Evolutionary conservation across 169 alveolate species (phyloP).

Genomic region (Pseudocohnilembus persalinus): DNA sequence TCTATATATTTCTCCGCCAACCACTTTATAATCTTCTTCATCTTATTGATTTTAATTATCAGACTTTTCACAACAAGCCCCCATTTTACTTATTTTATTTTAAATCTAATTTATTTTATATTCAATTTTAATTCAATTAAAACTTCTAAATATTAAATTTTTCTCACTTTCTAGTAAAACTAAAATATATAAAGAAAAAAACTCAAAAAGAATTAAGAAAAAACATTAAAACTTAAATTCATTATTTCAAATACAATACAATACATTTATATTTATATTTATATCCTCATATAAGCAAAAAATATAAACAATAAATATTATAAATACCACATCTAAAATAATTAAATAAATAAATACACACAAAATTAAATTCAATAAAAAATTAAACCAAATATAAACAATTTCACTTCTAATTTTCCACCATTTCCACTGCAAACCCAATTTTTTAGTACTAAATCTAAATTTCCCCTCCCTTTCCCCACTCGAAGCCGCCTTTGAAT

Average conservation of each 20-base stretch:
- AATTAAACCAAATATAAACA: no score
- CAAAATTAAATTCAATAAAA: background rate
- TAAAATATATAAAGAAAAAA: no score
- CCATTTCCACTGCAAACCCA: background rate
- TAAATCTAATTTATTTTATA: no score
- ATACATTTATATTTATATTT: no score
- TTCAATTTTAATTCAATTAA: background rate
- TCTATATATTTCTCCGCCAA: no score
- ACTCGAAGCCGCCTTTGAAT: background rate
- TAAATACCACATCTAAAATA: background rate
- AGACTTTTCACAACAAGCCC: background rate
- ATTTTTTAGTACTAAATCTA: no score
- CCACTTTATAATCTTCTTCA: background rate
- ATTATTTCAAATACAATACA: no score
- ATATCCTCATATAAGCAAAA: background rate
- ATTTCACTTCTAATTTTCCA: background rate
- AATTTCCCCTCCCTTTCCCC: background rate
- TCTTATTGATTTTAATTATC: background rate
- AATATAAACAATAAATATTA: no score
- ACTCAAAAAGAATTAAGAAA: no score
- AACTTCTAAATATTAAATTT: background rate
- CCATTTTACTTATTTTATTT: background rate
- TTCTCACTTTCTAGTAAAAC: background rate
- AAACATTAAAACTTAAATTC: no score
- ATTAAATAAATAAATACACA: no score